Base-by-base conservation (phyloP, 2,329 filamentous ascomycete genomes). In the Hypoxylon sp. region DNA sequence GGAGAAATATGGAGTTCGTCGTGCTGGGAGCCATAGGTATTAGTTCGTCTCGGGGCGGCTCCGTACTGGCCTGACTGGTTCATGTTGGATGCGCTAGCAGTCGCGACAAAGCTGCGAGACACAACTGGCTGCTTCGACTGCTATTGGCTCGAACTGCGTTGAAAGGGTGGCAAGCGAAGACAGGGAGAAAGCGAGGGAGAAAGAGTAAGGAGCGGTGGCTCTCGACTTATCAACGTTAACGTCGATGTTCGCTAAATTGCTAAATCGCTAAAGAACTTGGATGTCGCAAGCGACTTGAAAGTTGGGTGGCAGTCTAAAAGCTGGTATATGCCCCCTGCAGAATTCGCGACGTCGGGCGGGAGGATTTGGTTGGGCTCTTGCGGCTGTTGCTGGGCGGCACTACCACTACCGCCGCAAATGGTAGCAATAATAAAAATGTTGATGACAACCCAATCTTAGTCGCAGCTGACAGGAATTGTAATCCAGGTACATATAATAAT, bases 1-100 rank as follows among this genome's bases (percentile, higher is more conserved):
- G 83, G 74, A 60, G 80, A 80, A 80, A 87, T 85, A 80, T 88
- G 86, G 75, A 87, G 82, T 78, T 88, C 86, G 77, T 87, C 85
- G 73, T 83, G 83, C 73, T 80, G 79, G 13, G 79, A 78, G 68
- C 77, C 76, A 75, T 81, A 83, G 54, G 78, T 80, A 59, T 77
- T 79, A 57, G 79, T 74, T 72, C 81, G 80, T 72, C 81, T 78
- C 52, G 79, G 78, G 66, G 79, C 67, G 65, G 69, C 68, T 63
- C 76, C 78, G 72, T 81, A 77, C 70, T 78, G 79, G 67, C 77
- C 76, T 72, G 74, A 73, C 71, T 80, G 80, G 73, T 81, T 81
- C 79, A 81, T 81, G 56, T 73, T 76, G 68, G 68, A 52, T 68
- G 65, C 64, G 65, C 68, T 70, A 64, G 47, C 52, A 67, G 63